Conservation (phyloP, 306 rosid species). For the Fragaria ananassa region DNA sequence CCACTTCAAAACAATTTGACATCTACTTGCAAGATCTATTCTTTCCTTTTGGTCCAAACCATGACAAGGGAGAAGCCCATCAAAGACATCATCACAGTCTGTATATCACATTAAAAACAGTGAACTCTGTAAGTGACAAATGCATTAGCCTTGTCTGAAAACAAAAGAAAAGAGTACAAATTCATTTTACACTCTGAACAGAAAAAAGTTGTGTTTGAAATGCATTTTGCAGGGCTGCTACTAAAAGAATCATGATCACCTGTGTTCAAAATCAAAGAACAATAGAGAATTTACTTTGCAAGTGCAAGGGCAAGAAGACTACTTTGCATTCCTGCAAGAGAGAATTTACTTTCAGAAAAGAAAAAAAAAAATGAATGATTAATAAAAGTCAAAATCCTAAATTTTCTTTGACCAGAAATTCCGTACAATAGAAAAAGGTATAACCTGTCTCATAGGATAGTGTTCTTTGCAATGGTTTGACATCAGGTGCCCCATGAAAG, state of each 20-base stretch:
- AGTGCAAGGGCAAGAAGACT: conserved; percentile 97
- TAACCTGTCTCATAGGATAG: conserved; percentile 89
- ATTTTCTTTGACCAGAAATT: conserved; percentile 9
- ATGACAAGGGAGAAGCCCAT: conserved; percentile 94
- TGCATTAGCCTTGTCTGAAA: background rate
- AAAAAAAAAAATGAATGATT: background rate
- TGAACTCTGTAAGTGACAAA: background rate
- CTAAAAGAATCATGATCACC: background rate
- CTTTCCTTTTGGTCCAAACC: conserved; percentile 70
- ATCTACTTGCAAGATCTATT: conserved; percentile 8
- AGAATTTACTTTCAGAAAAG: background rate
- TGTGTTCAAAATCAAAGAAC: background rate
- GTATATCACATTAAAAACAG: conserved; percentile 32
- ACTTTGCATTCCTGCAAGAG: conserved; percentile 86
- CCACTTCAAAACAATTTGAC: background rate
- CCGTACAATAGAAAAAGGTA: conserved; percentile 13
- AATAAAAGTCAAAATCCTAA: conserved; percentile 5
- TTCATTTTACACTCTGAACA: background rate
- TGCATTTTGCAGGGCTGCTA: background rate
- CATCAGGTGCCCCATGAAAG: conserved; percentile 55
- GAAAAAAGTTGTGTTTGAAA: background rate
- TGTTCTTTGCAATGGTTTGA: conserved; percentile 78
- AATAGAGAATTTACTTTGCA: conserved; percentile 57
- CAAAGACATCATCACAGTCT: conserved; percentile 93
- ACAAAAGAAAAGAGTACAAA: background rate